Evolutionary conservation across 2,329 filamentous ascomycete genomes (phyloP), one percentile per base, ranked within the genome.

Genomic region (Raffaelea albimanens): DNA sequence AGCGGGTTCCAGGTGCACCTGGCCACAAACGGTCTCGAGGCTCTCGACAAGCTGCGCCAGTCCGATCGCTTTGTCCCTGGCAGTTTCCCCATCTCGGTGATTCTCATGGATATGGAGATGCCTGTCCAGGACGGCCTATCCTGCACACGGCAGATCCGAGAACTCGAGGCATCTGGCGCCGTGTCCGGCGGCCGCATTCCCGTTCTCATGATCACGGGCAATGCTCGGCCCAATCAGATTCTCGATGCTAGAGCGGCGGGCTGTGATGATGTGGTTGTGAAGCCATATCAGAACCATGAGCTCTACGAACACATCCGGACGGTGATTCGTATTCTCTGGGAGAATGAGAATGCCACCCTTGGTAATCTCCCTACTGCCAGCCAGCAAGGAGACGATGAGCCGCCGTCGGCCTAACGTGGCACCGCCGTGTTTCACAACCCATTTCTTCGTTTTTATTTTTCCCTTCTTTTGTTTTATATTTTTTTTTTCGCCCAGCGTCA

Each of bases 41-140:
- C 75, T 0, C 63, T 80, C 16, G 69, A 76, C 3, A 70, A 68
- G 50, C 61, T 76, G 14, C 61, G 56, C 53, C 59, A 47, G 40
- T 62, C 56, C 11, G 59, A 58, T 53, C 49, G 41, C 31, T 49
- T 42, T 39, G 40, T 48, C 25, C 31, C 49, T 3, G 51, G 47
- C 18, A 29, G 46, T 7, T 65, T 71, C 22, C 64, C 68, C 1
- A 63, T 83, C 21, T 76, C 76, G 44, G 68, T 86, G 4, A 76
- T 87, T 18, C 67, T 87, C 19, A 87, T 87, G 83, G 84, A 87
- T 56, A 79, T 85, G 55, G 82, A 87, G 58, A 87, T 87, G 83
- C 83, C 83, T 2, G 65, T 86, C 16, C 83, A 84, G 70, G 82
- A 87, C 55, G 84, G 84, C 0, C 65, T 84, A 48, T 78, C 79